These are phyloP conservation scores for Tolypocladium inflatum DNA, from an alignment of 2,329 filamentous ascomycete species.

Conservation along the genomic window DNA sequence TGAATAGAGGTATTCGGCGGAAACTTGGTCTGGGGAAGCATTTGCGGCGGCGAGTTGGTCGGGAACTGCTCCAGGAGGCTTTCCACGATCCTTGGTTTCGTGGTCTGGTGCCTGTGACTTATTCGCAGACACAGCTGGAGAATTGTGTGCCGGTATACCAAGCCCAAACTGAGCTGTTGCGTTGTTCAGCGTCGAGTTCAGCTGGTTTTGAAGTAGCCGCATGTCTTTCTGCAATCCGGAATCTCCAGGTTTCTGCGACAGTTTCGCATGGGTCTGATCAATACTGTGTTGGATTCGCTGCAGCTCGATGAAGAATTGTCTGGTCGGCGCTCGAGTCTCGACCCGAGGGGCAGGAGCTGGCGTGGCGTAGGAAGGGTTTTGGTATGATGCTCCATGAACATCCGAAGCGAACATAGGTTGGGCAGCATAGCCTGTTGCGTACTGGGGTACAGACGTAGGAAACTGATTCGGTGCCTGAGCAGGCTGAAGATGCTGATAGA, in stretches of 20 bases:
- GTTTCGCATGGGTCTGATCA: conserved; percentile 13
- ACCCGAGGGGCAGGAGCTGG: background rate
- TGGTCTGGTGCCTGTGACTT: background rate
- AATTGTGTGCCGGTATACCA: background rate
- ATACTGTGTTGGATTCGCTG: conserved; percentile 16
- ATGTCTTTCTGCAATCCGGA: conserved; percentile 12
- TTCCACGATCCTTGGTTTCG: background rate
- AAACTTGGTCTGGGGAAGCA: background rate
- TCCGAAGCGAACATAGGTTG: background rate
- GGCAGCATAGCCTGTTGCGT: background rate
- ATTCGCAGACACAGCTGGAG: background rate
- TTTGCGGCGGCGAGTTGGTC: background rate
- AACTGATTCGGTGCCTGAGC: background rate
- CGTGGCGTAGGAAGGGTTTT: background rate
- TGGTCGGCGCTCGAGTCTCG: background rate
- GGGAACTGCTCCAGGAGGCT: too few species aligned
- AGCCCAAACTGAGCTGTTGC: conserved; percentile 6
- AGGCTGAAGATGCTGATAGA: background rate
- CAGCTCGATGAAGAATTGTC: conserved; percentile 7
- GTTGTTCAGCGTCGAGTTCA: conserved; percentile 19
- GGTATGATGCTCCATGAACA: background rate
- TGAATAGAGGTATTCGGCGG: background rate
- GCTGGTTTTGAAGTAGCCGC: conserved; percentile 15
- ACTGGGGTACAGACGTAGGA: background rate
- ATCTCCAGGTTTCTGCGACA: conserved; percentile 14